phyloP scores from a whole-genome alignment of 129 eudicot genomes.

The Apium graveolens region DNA sequence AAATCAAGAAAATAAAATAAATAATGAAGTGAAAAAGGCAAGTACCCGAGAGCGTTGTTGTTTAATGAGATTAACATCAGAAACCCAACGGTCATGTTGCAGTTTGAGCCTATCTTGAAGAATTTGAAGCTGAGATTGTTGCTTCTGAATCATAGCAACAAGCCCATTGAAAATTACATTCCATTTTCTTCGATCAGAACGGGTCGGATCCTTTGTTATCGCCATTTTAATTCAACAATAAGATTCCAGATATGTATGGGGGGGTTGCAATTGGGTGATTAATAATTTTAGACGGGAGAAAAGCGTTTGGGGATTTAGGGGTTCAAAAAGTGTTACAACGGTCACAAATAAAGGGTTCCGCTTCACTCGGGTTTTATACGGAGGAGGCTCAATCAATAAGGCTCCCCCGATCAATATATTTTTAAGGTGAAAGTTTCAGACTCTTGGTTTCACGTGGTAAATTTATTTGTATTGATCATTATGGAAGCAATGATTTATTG shows the following conservation, averaged over 20 bases:
- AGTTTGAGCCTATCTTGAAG: conserved; percentile 35
- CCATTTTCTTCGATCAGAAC: conserved; percentile 51
- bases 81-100: conserved; percentile 33
- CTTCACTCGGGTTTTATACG: not conserved
- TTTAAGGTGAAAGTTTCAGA: no score
- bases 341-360: not conserved
- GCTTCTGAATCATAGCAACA: conserved; percentile 30
- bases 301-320: not conserved
- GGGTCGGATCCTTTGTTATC: conserved; percentile 18
- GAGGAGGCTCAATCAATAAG: no score
- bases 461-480: no score
- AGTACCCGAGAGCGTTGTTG: conserved; percentile 40
- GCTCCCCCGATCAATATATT: no score
- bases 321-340: not conserved
- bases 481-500: no score
- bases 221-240: conserved; percentile 26
- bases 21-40: no score
- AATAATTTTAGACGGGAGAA: no score
- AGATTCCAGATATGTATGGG: not conserved
- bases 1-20: not conserved
- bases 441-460: no score
- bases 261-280: not conserved
- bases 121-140: conserved; percentile 37
- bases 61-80: conserved; percentile 29
- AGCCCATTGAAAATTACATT: conserved; percentile 40